A percentile compares a stretch with the other conserved stretches of the same genome.
Evolutionary conservation across 2,329 filamentous ascomycete genomes (phyloP).

Genomic region (Alternaria sp.): DNA sequence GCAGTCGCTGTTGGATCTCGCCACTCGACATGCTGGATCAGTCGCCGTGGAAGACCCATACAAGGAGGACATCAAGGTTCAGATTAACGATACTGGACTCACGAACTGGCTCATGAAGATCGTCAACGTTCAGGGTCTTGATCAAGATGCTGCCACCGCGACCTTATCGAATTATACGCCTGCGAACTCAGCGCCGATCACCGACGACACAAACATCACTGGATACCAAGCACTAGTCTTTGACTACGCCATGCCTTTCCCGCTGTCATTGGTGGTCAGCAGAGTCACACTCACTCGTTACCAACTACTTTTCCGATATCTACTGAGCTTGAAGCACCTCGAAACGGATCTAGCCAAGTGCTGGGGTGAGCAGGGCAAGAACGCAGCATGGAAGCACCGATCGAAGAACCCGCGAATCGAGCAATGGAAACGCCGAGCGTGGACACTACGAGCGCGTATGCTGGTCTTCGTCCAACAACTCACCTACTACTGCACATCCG

Average conservation of each 20-base stretch:
- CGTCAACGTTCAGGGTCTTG: slow-evolving; percentile 94
- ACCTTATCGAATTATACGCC: slow-evolving; percentile 74
- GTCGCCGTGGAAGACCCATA: slow-evolving; percentile 94
- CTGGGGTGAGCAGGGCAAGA: slow-evolving; percentile 89
- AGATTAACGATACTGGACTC: slow-evolving; percentile 93
- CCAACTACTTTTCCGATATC: slow-evolving; percentile 92
- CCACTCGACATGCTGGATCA: slow-evolving; percentile 93
- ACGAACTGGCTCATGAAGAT: slow-evolving; percentile 95
- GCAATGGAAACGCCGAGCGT: slow-evolving; percentile 90
- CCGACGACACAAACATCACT: slow-evolving; percentile 83
- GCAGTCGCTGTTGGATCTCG: slow-evolving; percentile 93
- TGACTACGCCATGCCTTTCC: slow-evolving; percentile 93
- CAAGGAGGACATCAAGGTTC: slow-evolving; percentile 97
- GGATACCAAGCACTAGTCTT: slow-evolving; percentile 94
- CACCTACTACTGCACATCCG: slow-evolving; percentile 93
- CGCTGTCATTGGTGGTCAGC: slow-evolving; percentile 92
- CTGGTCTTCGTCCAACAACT: slow-evolving; percentile 96
- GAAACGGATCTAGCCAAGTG: slow-evolving; percentile 85
- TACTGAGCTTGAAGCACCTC: slow-evolving; percentile 86
- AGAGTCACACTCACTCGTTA: slow-evolving; percentile 97
- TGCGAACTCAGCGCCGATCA: slow-evolving; percentile 60
- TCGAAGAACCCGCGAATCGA: slow-evolving; percentile 77
- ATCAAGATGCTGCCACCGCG: slow-evolving; percentile 73
- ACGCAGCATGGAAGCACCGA: slow-evolving; percentile 80
- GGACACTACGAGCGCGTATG: slow-evolving; percentile 92